These are phyloP conservation scores for Cryptosporidium ryanae DNA, from an alignment of 169 alveolate genomes.

Conservation along the genomic window DNA sequence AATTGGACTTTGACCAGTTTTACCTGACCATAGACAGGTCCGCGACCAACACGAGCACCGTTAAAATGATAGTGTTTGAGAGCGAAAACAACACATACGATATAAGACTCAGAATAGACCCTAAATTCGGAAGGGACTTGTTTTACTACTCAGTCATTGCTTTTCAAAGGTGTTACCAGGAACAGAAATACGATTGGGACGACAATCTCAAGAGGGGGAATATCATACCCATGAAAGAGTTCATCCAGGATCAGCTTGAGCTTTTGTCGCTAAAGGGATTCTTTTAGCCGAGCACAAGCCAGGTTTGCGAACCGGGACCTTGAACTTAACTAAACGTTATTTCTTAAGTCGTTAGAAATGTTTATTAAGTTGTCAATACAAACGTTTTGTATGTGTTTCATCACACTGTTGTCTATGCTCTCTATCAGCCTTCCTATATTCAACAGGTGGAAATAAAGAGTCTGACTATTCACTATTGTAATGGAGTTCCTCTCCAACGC, in stretches of 20 bases:
- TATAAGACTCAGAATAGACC: conserved; percentile 54
- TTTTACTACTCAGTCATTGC: conserved; percentile 53
- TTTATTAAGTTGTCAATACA: conserved; percentile 40
- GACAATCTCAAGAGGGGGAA: conserved; percentile 33
- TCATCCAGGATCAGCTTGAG: conserved; percentile 55
- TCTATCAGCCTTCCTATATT: conserved; percentile 56
- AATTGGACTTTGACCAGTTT: conserved; percentile 23
- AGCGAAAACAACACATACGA: conserved; percentile 41
- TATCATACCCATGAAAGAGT: conserved; percentile 14
- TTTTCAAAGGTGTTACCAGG: conserved; percentile 42
- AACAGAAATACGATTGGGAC: conserved; percentile 46
- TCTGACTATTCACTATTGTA: conserved; percentile 37
- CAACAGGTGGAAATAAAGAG: conserved; percentile 33
- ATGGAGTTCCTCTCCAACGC: conserved; percentile 43
- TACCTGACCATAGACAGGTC: conserved; percentile 7
- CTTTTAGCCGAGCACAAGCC: not conserved
- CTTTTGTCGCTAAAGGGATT: conserved; percentile 37
- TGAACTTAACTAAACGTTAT: not conserved
- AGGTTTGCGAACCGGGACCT: not conserved
- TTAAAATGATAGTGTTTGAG: conserved; percentile 38
- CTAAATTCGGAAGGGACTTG: conserved; percentile 62
- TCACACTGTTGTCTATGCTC: conserved; percentile 31
- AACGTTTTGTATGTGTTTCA: conserved; percentile 45
- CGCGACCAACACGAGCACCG: conserved; percentile 16
- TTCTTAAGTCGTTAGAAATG: conserved; percentile 19